Evolutionary conservation across 2,329 filamentous ascomycete species (phyloP).

Genomic region (Didymella glomerata): DNA sequence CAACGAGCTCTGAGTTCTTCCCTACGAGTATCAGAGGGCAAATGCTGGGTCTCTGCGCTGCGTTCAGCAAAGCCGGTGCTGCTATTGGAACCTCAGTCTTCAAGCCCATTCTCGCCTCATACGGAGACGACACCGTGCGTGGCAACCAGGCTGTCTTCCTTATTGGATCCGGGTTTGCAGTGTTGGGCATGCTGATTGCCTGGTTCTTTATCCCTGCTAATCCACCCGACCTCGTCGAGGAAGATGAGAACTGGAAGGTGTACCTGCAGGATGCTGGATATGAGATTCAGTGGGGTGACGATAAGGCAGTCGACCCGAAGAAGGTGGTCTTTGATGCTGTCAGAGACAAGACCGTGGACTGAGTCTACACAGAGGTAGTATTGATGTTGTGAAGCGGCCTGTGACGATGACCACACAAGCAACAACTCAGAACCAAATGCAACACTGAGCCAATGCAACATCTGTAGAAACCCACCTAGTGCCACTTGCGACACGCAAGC

Average conservation of each 20-base stretch:
- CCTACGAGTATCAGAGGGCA: conserved; percentile 40
- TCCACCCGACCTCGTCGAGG: conserved; percentile 36
- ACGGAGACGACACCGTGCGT: conserved; percentile 32
- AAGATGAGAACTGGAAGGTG: conserved; percentile 40
- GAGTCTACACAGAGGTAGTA: background rate
- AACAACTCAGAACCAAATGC: background rate
- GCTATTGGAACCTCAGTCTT: conserved; percentile 37
- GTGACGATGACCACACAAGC: background rate
- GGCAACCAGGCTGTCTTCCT: conserved; percentile 38
- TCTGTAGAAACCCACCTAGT: background rate
- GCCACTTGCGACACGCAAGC: background rate
- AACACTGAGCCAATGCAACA: background rate
- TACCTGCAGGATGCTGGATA: conserved; percentile 36
- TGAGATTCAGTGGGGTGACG: conserved; percentile 36
- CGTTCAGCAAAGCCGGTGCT: conserved; percentile 39
- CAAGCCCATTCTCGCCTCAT: conserved; percentile 38
- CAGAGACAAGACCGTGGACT: conserved; percentile 14
- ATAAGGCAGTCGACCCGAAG: conserved; percentile 30
- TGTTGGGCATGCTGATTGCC: conserved; percentile 34
- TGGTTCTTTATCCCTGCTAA: conserved; percentile 44
- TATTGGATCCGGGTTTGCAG: conserved; percentile 38
- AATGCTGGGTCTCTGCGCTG: conserved; percentile 37
- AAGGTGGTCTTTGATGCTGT: conserved; percentile 14
- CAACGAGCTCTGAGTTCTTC: conserved; percentile 36
- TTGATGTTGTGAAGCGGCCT: background rate